Evolutionary conservation across 2,329 filamentous ascomycete genomes (phyloP).

Genomic region (Diaporthe sp.): DNA sequence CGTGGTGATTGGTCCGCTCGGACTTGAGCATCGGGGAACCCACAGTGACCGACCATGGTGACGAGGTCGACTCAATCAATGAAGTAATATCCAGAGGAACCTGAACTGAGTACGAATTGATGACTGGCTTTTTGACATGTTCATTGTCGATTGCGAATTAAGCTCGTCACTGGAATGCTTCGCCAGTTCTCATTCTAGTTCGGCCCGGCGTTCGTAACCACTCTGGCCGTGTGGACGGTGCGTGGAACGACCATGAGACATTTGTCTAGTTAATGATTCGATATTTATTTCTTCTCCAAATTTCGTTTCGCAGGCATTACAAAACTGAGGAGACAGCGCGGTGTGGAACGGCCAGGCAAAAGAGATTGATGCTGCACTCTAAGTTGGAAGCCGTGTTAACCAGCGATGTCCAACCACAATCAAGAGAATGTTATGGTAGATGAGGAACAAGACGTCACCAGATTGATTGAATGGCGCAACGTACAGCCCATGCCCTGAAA

Average conservation of each 20-base stretch:
- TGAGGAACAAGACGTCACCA: background rate
- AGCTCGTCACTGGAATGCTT: background rate
- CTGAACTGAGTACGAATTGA: background rate
- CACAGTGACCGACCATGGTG: background rate
- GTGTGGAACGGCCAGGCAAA: too few relatives aligned
- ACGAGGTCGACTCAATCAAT: background rate
- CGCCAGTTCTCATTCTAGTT: background rate
- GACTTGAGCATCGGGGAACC: background rate
- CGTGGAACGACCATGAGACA: too few relatives aligned
- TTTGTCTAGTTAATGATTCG: too few relatives aligned
- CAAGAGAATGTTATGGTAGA: background rate
- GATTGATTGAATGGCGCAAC: background rate
- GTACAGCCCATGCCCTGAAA: too few relatives aligned
- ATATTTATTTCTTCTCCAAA: too few relatives aligned
- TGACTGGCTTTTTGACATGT: background rate
- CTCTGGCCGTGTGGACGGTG: too few relatives aligned
- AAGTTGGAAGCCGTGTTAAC: too few relatives aligned
- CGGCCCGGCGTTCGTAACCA: too few relatives aligned
- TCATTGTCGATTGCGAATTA: background rate
- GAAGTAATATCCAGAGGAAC: background rate
- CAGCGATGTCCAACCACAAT: too few relatives aligned
- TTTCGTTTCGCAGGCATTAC: too few relatives aligned
- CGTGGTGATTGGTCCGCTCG: background rate
- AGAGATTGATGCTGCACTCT: too few relatives aligned
- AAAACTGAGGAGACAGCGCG: too few relatives aligned